Conservation (phyloP, 257 asterid genomes). For the Prunella vulgaris region DNA sequence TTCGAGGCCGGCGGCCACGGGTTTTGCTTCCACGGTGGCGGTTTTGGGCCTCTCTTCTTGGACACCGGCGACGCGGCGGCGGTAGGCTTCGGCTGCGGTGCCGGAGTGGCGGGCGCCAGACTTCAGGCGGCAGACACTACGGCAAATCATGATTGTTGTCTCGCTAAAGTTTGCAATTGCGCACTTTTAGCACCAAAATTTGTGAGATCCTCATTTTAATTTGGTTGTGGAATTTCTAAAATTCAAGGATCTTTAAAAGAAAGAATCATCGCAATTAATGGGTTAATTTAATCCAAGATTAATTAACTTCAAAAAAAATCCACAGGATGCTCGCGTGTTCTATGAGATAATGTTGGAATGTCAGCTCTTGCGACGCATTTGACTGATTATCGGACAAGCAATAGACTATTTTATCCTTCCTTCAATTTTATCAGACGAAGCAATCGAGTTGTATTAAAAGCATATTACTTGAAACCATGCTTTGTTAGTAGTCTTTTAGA, state of each 20-base stretch:
- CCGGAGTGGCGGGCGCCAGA: conserved; percentile 34
- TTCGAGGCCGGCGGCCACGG: neutral
- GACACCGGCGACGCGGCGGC: neutral
- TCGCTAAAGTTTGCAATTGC: too few species aligned
- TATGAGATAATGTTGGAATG: neutral
- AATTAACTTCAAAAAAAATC: neutral
- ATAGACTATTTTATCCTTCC: too few species aligned
- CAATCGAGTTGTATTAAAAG: too few species aligned
- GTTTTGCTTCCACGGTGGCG: neutral
- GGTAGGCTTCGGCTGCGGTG: conserved; percentile 22
- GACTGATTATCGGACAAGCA: too few species aligned
- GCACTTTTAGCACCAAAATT: too few species aligned
- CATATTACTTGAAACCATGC: too few species aligned
- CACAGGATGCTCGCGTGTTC: neutral
- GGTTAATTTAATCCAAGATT: neutral
- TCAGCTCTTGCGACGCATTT: neutral
- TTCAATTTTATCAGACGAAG: too few species aligned
- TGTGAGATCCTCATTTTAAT: too few species aligned
- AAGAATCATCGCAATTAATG: neutral
- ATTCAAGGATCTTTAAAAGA: neutral
- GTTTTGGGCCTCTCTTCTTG: too few species aligned
- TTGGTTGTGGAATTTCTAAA: neutral
- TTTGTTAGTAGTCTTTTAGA: too few species aligned
- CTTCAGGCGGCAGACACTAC: conserved; percentile 37
- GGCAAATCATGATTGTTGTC: conserved; percentile 34